Percentiles rank a stretch among this genome's conserved stretches.
phyloP scores from a whole-genome alignment of 202 grass and related monocot genomes.

The Zizania palustris region DNA sequence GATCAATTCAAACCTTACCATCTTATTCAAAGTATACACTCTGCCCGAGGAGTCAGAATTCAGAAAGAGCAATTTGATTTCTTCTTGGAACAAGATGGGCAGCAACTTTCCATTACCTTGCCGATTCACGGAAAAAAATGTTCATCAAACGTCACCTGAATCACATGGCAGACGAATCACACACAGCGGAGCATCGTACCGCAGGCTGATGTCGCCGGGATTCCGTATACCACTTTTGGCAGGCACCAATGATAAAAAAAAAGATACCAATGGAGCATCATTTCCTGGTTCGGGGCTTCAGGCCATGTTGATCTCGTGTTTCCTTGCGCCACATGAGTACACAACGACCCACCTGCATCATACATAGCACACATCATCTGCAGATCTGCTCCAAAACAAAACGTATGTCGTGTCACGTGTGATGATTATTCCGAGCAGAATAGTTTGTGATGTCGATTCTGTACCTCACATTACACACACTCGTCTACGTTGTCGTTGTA shows the following conservation, averaged over 20 bases:
- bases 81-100: neutral
- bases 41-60: neutral
- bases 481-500: no score
- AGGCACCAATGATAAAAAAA: constrained; percentile 11
- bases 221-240: neutral
- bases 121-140: neutral
- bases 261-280: neutral
- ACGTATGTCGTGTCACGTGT: neutral
- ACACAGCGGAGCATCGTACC: neutral
- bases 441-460: neutral
- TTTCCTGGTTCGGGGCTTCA: constrained; percentile 3
- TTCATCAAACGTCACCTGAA: constrained; percentile 24
- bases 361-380: neutral
- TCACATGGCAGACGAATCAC: constrained; percentile 16
- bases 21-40: neutral
- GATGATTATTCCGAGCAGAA: neutral
- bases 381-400: constrained; percentile 4
- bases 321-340: neutral
- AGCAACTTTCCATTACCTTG: neutral
- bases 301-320: constrained; percentile 16
- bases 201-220: constrained; percentile 4
- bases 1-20: constrained; percentile 15
- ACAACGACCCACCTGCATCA: neutral
- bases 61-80: neutral
- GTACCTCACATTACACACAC: no score